phyloP scores from a whole-genome alignment of 140 eudicot species.

The Anethum foeniculum region DNA sequence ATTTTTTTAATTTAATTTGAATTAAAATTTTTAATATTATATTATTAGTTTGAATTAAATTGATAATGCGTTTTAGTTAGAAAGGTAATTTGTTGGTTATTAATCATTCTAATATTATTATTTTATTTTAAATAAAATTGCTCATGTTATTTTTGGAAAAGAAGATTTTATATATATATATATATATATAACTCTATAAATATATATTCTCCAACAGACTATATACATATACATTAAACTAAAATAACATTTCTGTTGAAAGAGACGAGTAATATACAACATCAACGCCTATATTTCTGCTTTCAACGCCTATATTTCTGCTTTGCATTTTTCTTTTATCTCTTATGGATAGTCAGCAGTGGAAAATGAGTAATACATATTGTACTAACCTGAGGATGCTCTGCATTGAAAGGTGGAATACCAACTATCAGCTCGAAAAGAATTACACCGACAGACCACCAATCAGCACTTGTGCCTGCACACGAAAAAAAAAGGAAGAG shows the following conservation, averaged over 20 bases:
- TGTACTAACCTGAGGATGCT: constrained; percentile 87
- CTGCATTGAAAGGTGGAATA: constrained; percentile 98
- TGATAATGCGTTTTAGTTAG: too few species aligned
- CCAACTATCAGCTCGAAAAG: constrained; percentile 93
- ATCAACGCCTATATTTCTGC: neutral
- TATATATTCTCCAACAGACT: too few species aligned
- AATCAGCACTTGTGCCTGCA: constrained; percentile 85
- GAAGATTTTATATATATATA: too few species aligned
- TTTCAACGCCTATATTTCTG: neutral
- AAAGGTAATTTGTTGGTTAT: too few species aligned
- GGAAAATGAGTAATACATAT: neutral
- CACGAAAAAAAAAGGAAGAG: neutral
- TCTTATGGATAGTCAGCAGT: neutral
- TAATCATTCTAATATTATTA: too few species aligned
- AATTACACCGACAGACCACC: constrained; percentile 99
- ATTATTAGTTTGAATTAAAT: too few species aligned
- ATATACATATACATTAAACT: too few species aligned
- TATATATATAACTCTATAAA: too few species aligned
- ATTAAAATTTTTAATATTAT: too few species aligned
- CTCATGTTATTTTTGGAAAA: too few species aligned
- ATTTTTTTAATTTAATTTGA: too few species aligned
- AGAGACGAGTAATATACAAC: neutral
- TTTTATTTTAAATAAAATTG: too few species aligned
- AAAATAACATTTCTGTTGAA: neutral
- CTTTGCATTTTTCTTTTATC: neutral